Evolutionary conservation across 768 basidiomycete species (phyloP), one percentile per base, ranked within the genome.

Genomic region (Mycena filopes): DNA sequence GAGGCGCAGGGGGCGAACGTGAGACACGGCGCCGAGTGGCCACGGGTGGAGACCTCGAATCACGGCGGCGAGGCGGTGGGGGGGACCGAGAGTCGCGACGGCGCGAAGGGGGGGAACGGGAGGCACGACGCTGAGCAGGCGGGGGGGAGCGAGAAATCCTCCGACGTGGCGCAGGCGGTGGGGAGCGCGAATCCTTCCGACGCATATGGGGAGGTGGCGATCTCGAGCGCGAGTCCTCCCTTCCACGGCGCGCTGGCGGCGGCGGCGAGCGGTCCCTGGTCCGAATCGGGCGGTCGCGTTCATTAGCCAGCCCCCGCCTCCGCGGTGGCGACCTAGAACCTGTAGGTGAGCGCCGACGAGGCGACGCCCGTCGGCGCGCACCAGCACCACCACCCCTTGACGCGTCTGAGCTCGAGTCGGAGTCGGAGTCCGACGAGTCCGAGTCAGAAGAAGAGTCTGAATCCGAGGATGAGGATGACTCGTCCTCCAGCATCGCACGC

Each of bases 401-500:
- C 26, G 51, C 50, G 49, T 67, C 68, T 23, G 72, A 74, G 36
- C 67, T 65, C 8, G 74, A 74, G 21, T 62, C 54, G 1, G 59
- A 59, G 1, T 25, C 3, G 7, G 36, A 36, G n/a, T n/a, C n/a
- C 18, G 50, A 54, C 51, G 76, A 76, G 12, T 73, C 78, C 0
- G 82, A 80, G 54, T 78, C 76, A 9, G 75, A 76, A 4, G 77
- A 75, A 15, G 77, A 73, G 43, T 73, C 73, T 9, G 78, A 77
- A 42, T 76, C 75, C 10, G 82, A 78, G 41, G 71, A 72, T 18
- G 81, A 82, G 13, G 66, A 68, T 13, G 76, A 83, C 68, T 87
- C 84, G 23, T 88, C 92, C 74, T 92, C 93, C 26, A 95, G 83
- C 84, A 93, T 89, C 4, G 93, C 93, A 36, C 93, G 91, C 38